Evolutionary conservation across 225 moss, liverwort and hornwort species (phyloP).

Genomic region (Marchantia paleacea): DNA sequence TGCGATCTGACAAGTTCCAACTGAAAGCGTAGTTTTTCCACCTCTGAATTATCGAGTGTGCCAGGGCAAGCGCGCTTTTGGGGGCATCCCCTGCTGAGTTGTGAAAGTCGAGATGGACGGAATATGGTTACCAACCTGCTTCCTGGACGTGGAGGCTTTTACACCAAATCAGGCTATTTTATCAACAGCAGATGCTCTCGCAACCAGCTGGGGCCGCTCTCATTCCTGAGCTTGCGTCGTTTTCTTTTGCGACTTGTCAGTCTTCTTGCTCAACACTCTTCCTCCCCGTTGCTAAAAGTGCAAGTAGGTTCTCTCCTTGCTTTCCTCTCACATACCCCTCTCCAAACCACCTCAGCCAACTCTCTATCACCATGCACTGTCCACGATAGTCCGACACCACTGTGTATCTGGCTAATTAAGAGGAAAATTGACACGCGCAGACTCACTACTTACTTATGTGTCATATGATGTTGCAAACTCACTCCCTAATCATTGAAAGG

Average conservation of each 20-base stretch:
- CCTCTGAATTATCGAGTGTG: background rate
- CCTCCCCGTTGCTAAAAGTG: background rate
- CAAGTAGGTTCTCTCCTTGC: background rate
- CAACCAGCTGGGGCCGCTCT: too few relatives aligned
- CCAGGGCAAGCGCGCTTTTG: background rate
- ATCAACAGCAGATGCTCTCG: background rate
- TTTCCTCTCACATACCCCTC: background rate
- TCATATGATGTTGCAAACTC: too few relatives aligned
- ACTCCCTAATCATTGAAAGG: too few relatives aligned
- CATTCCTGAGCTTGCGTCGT: too few relatives aligned
- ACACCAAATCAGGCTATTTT: background rate
- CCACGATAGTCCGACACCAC: background rate
- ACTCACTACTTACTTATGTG: background rate
- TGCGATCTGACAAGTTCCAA: background rate
- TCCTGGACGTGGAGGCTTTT: background rate
- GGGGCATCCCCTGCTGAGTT: background rate
- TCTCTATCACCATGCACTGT: background rate
- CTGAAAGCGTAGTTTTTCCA: background rate
- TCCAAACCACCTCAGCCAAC: background rate
- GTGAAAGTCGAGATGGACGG: background rate
- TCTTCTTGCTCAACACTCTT: background rate
- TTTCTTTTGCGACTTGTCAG: background rate
- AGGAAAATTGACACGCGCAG: background rate
- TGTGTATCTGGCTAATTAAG: background rate
- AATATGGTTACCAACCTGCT: background rate